These are phyloP conservation scores for Coemansia sp. DNA, from an alignment of 192 early-diverging fungal species.

Conservation along the genomic window DNA sequence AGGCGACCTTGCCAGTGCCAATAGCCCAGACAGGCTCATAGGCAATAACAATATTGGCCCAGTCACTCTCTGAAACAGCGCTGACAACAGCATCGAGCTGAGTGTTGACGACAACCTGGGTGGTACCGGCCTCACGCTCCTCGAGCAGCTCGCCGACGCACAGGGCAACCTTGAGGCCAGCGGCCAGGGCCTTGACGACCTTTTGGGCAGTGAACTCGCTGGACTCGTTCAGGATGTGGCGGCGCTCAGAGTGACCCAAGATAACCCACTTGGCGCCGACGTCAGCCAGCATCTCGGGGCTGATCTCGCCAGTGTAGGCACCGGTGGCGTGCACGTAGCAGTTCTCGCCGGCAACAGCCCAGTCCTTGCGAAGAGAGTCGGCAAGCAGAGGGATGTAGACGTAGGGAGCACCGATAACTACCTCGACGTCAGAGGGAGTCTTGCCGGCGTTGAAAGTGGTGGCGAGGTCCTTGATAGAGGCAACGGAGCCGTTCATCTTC, in stretches of 20 bases:
- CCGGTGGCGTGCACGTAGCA: slow-evolving; percentile 80
- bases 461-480: slow-evolving; percentile 73
- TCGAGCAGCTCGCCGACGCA: slow-evolving; percentile 96
- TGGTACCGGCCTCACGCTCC: slow-evolving; percentile 88
- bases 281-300: slow-evolving; percentile 94
- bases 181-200: slow-evolving; percentile 79
- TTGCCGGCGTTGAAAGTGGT: slow-evolving; percentile 72
- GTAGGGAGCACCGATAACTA: slow-evolving; percentile 94
- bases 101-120: slow-evolving; percentile 81
- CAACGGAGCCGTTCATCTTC: slow-evolving; percentile 96
- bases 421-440: slow-evolving; percentile 75
- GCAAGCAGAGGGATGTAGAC: slow-evolving; percentile 86
- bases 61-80: slow-evolving; percentile 69
- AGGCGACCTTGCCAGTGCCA: slow-evolving; percentile 97
- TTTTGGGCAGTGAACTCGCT: slow-evolving; percentile 91
- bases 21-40: slow-evolving; percentile 99
- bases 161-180: slow-evolving; percentile 90
- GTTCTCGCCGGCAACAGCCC: slow-evolving; percentile 97
- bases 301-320: slow-evolving; percentile 97
- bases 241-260: slow-evolving; percentile 98
- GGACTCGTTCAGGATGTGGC: slow-evolving; percentile 86
- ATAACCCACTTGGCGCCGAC: slow-evolving; percentile 94
- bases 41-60: slow-evolving; percentile 93
- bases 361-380: slow-evolving; percentile 71
- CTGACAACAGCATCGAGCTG: slow-evolving; percentile 87